Evolutionary conservation across 495 filamentous ascomycete species (phyloP).

Genomic region (Hypoxylon subgilvum): DNA sequence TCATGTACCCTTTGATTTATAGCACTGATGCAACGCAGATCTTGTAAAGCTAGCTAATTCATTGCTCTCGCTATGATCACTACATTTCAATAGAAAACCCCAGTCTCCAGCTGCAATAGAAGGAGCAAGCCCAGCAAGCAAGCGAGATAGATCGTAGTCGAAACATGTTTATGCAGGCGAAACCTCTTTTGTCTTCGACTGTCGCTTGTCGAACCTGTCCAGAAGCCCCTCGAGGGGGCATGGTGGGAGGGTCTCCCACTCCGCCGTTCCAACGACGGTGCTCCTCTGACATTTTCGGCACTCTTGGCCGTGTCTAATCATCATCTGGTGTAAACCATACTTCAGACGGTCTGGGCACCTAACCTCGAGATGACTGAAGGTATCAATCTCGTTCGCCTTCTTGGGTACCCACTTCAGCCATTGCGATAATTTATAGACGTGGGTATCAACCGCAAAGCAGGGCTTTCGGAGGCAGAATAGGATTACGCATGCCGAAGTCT

Average conservation of each 20-base stretch:
- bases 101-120: no score
- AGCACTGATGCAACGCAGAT: no score
- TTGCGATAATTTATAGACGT: conserved; percentile 78
- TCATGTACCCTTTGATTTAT: no score
- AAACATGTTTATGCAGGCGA: no score
- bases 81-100: no score
- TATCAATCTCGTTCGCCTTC: conserved; percentile 68
- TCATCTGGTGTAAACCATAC: conserved; percentile 84
- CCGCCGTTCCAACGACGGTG: conserved; percentile 53
- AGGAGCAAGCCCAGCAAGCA: no score
- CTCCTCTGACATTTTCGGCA: conserved; percentile 78
- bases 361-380: conserved; percentile 81
- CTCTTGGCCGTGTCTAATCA: conserved; percentile 83
- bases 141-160: no score
- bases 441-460: conserved; percentile 85
- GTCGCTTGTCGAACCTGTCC: conserved; percentile 37
- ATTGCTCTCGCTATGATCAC: no score
- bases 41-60: no score
- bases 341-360: conserved; percentile 84
- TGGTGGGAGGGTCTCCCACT: conserved; percentile 45
- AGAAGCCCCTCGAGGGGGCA: conserved; percentile 60
- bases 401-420: conserved; percentile 84
- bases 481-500: conserved; percentile 86
- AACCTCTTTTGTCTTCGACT: conserved; percentile 18
- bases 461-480: conserved; percentile 80